Percentiles rank a stretch among this genome's conserved stretches.
Conservation (phyloP, 2,329 filamentous ascomycete species). For the Clonostachys sp. region DNA sequence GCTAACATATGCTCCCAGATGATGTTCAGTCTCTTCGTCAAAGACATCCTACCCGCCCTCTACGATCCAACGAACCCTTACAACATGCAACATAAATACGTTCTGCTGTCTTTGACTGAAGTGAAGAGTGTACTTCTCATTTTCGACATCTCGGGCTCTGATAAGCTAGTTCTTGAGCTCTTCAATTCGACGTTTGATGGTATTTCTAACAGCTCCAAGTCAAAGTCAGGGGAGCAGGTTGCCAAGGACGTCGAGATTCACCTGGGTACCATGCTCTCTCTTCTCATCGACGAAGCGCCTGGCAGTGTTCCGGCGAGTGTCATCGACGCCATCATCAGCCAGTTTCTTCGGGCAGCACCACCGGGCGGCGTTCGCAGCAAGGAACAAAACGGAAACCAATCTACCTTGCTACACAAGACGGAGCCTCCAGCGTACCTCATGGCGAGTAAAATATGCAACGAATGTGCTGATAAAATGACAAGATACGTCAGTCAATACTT, state of each 20-base stretch:
- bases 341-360: constrained; percentile 86
- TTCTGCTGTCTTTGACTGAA: constrained; percentile 81
- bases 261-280: constrained; percentile 80
- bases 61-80: constrained; percentile 85
- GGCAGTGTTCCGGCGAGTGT: constrained; percentile 71
- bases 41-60: constrained; percentile 76
- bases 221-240: constrained; percentile 72
- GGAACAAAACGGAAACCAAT: constrained; percentile 70
- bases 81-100: constrained; percentile 88
- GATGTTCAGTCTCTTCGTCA: constrained; percentile 87
- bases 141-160: constrained; percentile 78
- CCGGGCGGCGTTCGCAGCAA: constrained; percentile 58
- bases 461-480: constrained; percentile 88
- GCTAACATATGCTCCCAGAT: constrained; percentile 48
- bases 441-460: constrained; percentile 90
- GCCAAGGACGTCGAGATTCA: constrained; percentile 92
- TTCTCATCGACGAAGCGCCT: constrained; percentile 80
- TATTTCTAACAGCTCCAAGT: constrained; percentile 72
- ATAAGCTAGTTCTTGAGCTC: constrained; percentile 72
- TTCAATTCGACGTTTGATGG: constrained; percentile 93
- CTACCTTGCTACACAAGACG: constrained; percentile 78
- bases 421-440: constrained; percentile 93
- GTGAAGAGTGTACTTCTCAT: constrained; percentile 93
- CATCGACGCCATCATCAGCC: constrained; percentile 89
- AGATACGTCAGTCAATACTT: constrained; percentile 95